Evolutionary conservation across 192 early-diverging fungal species (phyloP).

Genomic region (Haplosporangium gracile): DNA sequence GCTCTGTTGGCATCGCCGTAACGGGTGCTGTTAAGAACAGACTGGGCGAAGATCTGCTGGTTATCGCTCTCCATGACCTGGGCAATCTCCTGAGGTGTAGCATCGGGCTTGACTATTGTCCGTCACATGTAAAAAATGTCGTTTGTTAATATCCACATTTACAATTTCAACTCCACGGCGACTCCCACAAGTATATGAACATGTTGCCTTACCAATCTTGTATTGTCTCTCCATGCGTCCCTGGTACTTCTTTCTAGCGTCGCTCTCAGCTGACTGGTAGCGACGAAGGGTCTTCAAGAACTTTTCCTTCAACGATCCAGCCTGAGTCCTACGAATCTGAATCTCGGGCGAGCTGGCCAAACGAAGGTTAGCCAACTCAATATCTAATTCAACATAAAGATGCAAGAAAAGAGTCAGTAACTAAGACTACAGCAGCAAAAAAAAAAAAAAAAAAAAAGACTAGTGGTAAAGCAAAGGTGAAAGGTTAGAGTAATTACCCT

Average conservation of each 20-base stretch:
- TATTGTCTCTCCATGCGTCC: constrained; percentile 88
- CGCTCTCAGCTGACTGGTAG: constrained; percentile 85
- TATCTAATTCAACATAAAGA: constrained; percentile 10
- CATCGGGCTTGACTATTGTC: constrained; percentile 83
- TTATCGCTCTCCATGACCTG: constrained; percentile 81
- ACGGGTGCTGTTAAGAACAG: constrained; percentile 78
- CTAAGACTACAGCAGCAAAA: background rate
- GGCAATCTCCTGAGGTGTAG: constrained; percentile 83
- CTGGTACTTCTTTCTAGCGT: constrained; percentile 88
- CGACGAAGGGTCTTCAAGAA: constrained; percentile 79
- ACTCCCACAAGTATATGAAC: background rate
- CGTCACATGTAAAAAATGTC: background rate
- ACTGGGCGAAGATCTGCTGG: constrained; percentile 86
- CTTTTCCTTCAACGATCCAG: constrained; percentile 68
- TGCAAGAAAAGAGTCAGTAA: background rate
- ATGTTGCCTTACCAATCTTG: constrained; percentile 74
- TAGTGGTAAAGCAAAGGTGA: no score
- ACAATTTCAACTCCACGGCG: background rate
- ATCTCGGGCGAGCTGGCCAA: constrained; percentile 34
- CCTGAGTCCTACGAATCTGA: constrained; percentile 57
- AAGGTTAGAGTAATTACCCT: constrained; percentile 25
- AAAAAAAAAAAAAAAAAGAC: background rate
- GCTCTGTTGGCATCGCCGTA: constrained; percentile 80
- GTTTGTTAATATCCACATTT: background rate
- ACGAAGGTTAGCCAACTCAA: constrained; percentile 49